A percentile compares a stretch with the other conserved stretches of the same genome.
These are phyloP conservation scores for Phaeolepiota aurea DNA, from an alignment of 768 basidiomycete genomes.

Conservation along the genomic window DNA sequence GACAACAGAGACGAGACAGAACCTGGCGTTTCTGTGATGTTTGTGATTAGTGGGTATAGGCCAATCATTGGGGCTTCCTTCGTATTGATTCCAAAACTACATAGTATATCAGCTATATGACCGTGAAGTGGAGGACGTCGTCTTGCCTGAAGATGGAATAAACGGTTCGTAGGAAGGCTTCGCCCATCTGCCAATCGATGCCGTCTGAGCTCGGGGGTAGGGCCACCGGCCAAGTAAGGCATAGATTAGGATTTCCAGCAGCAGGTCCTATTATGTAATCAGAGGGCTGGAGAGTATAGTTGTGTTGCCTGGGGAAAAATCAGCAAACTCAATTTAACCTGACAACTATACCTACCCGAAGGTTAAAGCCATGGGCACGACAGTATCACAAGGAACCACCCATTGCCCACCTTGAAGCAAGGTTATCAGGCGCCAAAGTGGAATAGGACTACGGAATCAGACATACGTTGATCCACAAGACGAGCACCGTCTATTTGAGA, in stretches of 20 bases:
- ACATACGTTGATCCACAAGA: constrained; percentile 53
- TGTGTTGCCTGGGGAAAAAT: constrained; percentile 9
- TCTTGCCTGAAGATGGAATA: constrained; percentile 70
- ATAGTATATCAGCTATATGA: too few species aligned
- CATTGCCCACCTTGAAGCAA: constrained; percentile 49
- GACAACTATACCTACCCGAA: constrained; percentile 47
- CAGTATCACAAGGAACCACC: constrained; percentile 65
- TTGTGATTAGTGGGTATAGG: constrained; percentile 50
- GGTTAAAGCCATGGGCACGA: constrained; percentile 49
- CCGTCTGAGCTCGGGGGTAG: constrained; percentile 60
- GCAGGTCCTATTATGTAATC: constrained; percentile 74
- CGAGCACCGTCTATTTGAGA: constrained; percentile 52
- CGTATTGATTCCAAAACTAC: constrained; percentile 64
- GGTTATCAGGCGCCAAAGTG: neutral
- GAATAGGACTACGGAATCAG: neutral
- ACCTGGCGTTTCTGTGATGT: constrained; percentile 29
- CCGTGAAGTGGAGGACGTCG: too few species aligned
- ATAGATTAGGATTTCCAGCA: constrained; percentile 53
- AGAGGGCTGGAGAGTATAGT: constrained; percentile 60
- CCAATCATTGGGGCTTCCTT: constrained; percentile 75
- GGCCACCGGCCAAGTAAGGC: constrained; percentile 70
- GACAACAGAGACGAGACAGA: constrained; percentile 45
- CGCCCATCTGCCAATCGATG: constrained; percentile 76
- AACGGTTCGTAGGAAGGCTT: constrained; percentile 64
- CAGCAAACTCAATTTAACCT: neutral